A percentile compares a stretch with the other conserved stretches of the same genome.
Conservation (phyloP, 2,329 filamentous ascomycete species). For the Cercospora beticola region DNA sequence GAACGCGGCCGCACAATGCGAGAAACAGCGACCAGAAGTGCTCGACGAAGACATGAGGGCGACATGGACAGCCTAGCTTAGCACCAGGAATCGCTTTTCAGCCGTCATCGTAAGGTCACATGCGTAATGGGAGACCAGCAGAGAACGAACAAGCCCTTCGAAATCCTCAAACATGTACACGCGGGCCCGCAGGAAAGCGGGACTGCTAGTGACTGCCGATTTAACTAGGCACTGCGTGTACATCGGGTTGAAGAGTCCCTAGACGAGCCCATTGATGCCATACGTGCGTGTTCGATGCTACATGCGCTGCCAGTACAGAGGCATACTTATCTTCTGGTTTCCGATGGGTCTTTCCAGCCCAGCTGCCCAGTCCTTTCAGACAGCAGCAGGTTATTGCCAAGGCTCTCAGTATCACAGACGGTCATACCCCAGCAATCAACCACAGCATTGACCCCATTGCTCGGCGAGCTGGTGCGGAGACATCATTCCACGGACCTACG, state of each 20-base stretch:
- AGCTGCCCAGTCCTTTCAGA: neutral
- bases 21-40: neutral
- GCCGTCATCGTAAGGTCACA: neutral
- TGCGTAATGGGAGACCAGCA: neutral
- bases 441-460: neutral
- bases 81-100: neutral
- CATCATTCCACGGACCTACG: neutral
- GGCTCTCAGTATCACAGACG: neutral
- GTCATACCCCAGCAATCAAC: neutral
- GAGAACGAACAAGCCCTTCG: neutral
- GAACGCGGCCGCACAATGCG: neutral
- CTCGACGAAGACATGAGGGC: neutral
- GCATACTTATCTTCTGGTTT: neutral
- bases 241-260: neutral
- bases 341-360: neutral
- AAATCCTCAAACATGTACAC: slow-evolving; percentile 1
- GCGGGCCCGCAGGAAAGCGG: slow-evolving; percentile 8
- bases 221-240: neutral
- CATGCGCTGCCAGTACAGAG: neutral
- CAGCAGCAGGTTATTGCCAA: neutral
- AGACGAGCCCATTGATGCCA: slow-evolving; percentile 3
- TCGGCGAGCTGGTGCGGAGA: neutral
- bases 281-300: neutral
- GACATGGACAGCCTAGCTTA: neutral
- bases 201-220: neutral